Base-by-base conservation (phyloP, 441 rosid species). In the Dalechampia spathulata region DNA sequence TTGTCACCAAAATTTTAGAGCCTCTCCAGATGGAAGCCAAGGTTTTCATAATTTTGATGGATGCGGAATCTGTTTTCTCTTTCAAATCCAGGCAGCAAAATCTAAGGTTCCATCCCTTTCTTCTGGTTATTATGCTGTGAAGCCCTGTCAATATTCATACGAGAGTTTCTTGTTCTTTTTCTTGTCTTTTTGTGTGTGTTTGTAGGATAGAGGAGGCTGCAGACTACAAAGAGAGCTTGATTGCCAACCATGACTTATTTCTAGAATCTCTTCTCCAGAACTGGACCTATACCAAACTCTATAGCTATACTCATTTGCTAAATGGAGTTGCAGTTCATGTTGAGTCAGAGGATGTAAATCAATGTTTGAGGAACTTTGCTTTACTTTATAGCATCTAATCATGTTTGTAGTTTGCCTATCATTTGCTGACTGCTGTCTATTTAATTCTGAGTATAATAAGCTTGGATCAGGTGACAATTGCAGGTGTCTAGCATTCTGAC, bases 291-390 rank as follows among this genome's bases (percentile, higher is more conserved):
- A 66, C 66, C 36, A 77, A 79, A 53, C 78, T 77, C 63, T 77
- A 79, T 48, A 79, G 85, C 66, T 79, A 72, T 46, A 69, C 78
- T 50, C 78, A 79, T 72, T 64, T 79, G 60, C 61, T 77, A 26
- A 79, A 72, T 38, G 85, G 85, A 9, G 66, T 79, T 63, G 78
- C 85, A 10, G 52, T 76, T 60, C 75, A 70, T 45, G 58, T 53
- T 14, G 30, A 67, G 53, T 74, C 80, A 8, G 67, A 79, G n/a
- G 65, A 74, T 76, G 85, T 74, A 58, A 46, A 37, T 16, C 21
- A 11, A 38, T 57, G 26, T 27, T 22, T 19, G 26, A 2, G 48
- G 20, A 14, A 36, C 42, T 49, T 15, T 62, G 26, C 55, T 58
- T 30, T 17, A 48, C 9, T 5, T 19, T 14, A 15, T 16, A 46